Evolutionary conservation across 2,329 filamentous ascomycete species (phyloP).

Genomic region (Penicillium sclerotigenum): DNA sequence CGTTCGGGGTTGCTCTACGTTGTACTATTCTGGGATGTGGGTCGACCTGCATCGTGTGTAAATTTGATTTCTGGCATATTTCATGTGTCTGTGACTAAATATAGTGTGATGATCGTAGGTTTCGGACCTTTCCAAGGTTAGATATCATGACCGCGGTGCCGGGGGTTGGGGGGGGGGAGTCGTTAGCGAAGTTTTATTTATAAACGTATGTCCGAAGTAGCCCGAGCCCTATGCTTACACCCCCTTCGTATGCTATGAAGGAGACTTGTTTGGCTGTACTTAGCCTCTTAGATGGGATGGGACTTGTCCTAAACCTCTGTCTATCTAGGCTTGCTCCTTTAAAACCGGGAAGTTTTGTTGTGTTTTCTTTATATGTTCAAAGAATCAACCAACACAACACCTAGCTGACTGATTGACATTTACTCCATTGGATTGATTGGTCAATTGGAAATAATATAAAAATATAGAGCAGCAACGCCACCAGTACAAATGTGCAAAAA

Average conservation of each 20-base stretch:
- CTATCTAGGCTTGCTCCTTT: background rate
- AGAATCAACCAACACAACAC: background rate
- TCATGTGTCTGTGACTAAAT: conserved; percentile 3
- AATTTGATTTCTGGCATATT: conserved; percentile 7
- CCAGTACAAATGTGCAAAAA: background rate
- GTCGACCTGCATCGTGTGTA: conserved; percentile 1
- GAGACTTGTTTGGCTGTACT: background rate
- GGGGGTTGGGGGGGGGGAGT: too few relatives aligned
- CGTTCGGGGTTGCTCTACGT: conserved; percentile 6
- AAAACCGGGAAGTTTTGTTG: background rate
- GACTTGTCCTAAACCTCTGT: background rate
- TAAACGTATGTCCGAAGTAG: background rate
- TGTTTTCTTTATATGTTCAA: background rate
- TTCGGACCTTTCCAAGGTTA: background rate
- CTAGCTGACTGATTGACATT: background rate
- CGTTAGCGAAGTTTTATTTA: background rate
- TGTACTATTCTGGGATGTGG: conserved; percentile 1
- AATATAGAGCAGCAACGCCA: background rate
- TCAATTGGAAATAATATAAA: background rate
- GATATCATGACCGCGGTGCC: too few relatives aligned
- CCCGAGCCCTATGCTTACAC: background rate
- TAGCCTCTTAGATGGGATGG: background rate
- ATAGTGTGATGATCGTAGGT: background rate
- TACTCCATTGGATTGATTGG: background rate
- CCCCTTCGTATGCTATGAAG: background rate